Percentiles rank a stretch among this genome's conserved stretches.
Evolutionary conservation across 257 asterid genomes (phyloP).

Genomic region (Solanum gracilifrons): DNA sequence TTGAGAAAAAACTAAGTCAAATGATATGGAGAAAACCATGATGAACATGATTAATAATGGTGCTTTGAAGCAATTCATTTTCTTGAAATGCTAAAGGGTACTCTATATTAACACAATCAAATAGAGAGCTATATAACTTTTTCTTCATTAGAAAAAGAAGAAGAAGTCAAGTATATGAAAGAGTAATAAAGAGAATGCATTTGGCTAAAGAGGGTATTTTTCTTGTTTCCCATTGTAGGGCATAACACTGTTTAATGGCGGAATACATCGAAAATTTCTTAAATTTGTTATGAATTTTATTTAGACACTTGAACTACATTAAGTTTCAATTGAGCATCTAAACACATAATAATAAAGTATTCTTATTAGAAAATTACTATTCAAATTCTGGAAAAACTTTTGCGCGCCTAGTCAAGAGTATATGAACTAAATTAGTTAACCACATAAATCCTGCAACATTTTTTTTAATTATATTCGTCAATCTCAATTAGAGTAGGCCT

Average conservation of each 20-base stretch:
- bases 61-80: constrained; percentile 15
- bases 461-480: background rate
- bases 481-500: background rate
- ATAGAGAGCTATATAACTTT: background rate
- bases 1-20: constrained; percentile 1
- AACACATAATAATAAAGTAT: background rate
- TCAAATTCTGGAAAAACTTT: background rate
- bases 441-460: background rate
- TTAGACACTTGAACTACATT: rapidly evolving
- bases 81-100: background rate
- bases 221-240: background rate
- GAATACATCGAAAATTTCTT: background rate
- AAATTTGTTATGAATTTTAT: background rate
- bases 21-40: background rate
- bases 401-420: background rate
- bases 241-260: background rate
- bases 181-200: background rate
- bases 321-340: background rate
- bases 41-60: background rate
- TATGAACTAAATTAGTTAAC: background rate
- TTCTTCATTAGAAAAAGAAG: background rate
- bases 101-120: background rate
- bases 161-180: background rate
- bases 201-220: background rate
- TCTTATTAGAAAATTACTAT: background rate